Percentiles rank a stretch among this genome's conserved stretches.
Conservation (phyloP, 2,329 filamentous ascomycete species). For the Geosmithia morbida region DNA sequence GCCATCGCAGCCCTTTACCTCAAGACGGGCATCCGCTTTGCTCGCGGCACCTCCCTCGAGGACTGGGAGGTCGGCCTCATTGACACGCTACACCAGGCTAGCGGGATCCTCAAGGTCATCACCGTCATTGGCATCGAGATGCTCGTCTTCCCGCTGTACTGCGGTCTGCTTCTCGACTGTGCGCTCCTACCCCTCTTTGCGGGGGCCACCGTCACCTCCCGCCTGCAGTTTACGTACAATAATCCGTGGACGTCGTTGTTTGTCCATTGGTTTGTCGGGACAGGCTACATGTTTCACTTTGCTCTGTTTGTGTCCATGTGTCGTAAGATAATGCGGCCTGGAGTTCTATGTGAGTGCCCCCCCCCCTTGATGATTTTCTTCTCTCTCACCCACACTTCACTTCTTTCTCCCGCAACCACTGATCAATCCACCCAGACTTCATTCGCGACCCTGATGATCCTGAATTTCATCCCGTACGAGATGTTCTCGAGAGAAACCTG, state of each 20-base stretch:
- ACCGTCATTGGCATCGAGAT: constrained; percentile 98
- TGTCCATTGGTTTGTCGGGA: constrained; percentile 97
- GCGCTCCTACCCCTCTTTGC: constrained; percentile 85
- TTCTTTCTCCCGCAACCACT: too few species aligned
- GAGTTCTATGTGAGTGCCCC: constrained; percentile 64
- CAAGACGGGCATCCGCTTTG: constrained; percentile 55
- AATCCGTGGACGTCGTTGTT: constrained; percentile 86
- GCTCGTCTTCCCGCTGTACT: constrained; percentile 93
- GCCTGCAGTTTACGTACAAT: constrained; percentile 61
- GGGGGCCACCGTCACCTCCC: constrained; percentile 59
- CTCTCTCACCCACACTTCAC: neutral
- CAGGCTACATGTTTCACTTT: constrained; percentile 99
- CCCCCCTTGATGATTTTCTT: neutral
- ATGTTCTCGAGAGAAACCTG: constrained; percentile 87
- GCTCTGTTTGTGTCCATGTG: constrained; percentile 98
- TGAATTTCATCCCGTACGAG: constrained; percentile 92
- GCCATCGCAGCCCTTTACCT: constrained; percentile 67
- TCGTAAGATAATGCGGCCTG: constrained; percentile 88
- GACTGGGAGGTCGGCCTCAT: constrained; percentile 65
- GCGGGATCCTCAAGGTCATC: constrained; percentile 94
- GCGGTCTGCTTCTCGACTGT: constrained; percentile 76
- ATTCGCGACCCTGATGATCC: constrained; percentile 97
- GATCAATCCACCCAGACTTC: constrained; percentile 46
- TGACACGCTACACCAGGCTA: constrained; percentile 80
- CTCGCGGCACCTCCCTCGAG: constrained; percentile 36